phyloP scores from a whole-genome alignment of 2,329 filamentous ascomycete species.

The Metarhizium robertsii region DNA sequence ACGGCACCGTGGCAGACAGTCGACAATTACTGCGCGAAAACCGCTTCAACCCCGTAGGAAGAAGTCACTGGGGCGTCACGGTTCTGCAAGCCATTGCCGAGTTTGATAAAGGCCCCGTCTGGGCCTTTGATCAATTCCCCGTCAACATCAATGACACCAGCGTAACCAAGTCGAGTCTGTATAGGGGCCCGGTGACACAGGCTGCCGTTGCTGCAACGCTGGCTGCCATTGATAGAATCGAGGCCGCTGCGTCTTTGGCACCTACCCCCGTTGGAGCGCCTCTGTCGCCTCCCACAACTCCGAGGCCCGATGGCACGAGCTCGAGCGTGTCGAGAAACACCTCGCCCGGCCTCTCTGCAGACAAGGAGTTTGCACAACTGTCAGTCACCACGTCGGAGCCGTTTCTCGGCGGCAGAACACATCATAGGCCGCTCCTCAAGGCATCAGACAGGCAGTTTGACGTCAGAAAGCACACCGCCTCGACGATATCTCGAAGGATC shows the following conservation, averaged over 20 bases:
- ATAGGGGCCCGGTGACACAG: constrained; percentile 27
- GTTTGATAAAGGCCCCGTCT: constrained; percentile 33
- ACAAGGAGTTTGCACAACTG: constrained; percentile 15
- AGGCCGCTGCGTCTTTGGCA: constrained; percentile 13
- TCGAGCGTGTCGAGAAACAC: constrained; percentile 3
- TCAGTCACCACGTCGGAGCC: constrained; percentile 24
- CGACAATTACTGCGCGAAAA: constrained; percentile 18
- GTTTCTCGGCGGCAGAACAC: constrained; percentile 27
- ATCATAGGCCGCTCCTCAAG: constrained; percentile 27
- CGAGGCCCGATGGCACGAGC: not conserved
- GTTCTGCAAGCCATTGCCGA: constrained; percentile 29
- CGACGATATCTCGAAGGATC: constrained; percentile 30
- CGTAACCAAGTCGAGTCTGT: constrained; percentile 31
- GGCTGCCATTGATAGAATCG: constrained; percentile 26
- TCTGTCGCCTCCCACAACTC: constrained; percentile 3
- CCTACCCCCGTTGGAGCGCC: constrained; percentile 1
- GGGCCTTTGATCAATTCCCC: constrained; percentile 32
- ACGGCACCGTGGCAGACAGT: constrained; percentile 23
- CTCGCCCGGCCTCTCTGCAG: constrained; percentile 16
- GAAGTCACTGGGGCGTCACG: constrained; percentile 31
- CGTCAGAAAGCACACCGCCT: constrained; percentile 21
- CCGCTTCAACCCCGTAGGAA: constrained; percentile 17
- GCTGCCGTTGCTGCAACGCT: constrained; percentile 27
- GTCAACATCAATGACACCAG: constrained; percentile 28
- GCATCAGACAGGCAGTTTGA: constrained; percentile 28